Evolutionary conservation across 768 basidiomycete species (phyloP).

Genomic region (Naematelia encephala): DNA sequence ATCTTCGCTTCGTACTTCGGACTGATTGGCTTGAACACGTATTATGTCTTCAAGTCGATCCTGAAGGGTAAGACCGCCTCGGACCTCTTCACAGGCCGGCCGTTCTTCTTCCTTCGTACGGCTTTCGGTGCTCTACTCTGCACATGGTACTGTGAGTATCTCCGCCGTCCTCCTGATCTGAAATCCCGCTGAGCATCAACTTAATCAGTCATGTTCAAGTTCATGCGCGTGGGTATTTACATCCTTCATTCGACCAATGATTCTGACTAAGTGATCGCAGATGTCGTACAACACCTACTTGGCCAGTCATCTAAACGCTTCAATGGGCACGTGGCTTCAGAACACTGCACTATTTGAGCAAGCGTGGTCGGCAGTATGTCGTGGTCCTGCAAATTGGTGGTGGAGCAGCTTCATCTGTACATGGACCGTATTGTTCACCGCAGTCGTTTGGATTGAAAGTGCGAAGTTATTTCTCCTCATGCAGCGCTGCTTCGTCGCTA

Average conservation of each 20-base stretch:
- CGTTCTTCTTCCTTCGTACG: constrained; percentile 51
- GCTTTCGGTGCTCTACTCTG: constrained; percentile 51
- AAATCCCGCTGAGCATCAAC: background rate
- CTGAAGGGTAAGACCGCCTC: constrained; percentile 9
- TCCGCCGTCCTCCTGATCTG: background rate
- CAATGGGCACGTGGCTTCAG: constrained; percentile 58
- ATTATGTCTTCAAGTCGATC: constrained; percentile 39
- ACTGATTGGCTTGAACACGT: constrained; percentile 46
- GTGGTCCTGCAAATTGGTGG: constrained; percentile 61
- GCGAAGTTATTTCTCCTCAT: no score
- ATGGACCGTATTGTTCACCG: constrained; percentile 41
- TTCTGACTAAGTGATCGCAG: background rate
- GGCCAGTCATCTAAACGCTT: constrained; percentile 8
- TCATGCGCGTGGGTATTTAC: constrained; percentile 52
- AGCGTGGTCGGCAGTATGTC: constrained; percentile 57
- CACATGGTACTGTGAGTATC: constrained; percentile 59
- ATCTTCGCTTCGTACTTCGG: constrained; percentile 51
- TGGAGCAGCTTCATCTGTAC: constrained; percentile 55
- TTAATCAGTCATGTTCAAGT: constrained; percentile 55
- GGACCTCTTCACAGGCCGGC: constrained; percentile 23
- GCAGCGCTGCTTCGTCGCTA: no score
- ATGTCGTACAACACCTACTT: constrained; percentile 60
- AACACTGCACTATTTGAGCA: constrained; percentile 63
- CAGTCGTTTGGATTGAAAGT: constrained; percentile 55
- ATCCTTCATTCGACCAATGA: background rate